Base-by-base conservation (phyloP, 179 eudicot species). In the Spinacia oleracea region DNA sequence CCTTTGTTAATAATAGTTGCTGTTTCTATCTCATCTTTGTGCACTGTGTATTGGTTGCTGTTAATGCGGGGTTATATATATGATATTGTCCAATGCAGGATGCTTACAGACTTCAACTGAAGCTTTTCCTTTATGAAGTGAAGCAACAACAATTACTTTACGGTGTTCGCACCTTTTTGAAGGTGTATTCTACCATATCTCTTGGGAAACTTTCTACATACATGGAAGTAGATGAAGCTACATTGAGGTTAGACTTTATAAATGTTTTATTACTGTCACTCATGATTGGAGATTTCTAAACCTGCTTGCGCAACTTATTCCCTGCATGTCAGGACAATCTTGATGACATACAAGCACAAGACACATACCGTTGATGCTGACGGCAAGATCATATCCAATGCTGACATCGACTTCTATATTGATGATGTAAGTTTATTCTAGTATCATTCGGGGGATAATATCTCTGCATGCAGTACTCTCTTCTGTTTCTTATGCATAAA, bases 281-380 rank as follows among this genome's bases (percentile, higher is more conserved):
- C 53, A 29, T 5, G 2, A 51, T 77, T 45, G 73, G 58, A 48
- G 42, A 69, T 43, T 31, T 11, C 34, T 58, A 45, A 64, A 64
- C 65, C 21, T 59, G 55, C 50, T 72, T 50, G 29, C 14, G 25
- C 43, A 31, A 14, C 76, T 40, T 65, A 42, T 63, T 16, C 25
- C 60, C 70, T 85, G n/a, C n/a, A n/a, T n/a, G 55, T 68, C 91
- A 95, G 98, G 90, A 89, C 97, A 35, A 91, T 95, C 76, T 87
- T 95, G 89, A 89, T 93, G 98, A 87, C 98, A 20, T 93, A 90
- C 90, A 95, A 95, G 87, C 98, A 95, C 87, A 95, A 95, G 83
- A 93, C 97, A 11, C 98, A 93, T 79, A 74, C 96, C 31, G 96
- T 90, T 76, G 91, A 85, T 68, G 85, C 89, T 62, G 96, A 93